Percentiles rank a stretch among this genome's conserved stretches.
phyloP scores from a whole-genome alignment of 257 asterid genomes.

The Solanum virginianum region DNA sequence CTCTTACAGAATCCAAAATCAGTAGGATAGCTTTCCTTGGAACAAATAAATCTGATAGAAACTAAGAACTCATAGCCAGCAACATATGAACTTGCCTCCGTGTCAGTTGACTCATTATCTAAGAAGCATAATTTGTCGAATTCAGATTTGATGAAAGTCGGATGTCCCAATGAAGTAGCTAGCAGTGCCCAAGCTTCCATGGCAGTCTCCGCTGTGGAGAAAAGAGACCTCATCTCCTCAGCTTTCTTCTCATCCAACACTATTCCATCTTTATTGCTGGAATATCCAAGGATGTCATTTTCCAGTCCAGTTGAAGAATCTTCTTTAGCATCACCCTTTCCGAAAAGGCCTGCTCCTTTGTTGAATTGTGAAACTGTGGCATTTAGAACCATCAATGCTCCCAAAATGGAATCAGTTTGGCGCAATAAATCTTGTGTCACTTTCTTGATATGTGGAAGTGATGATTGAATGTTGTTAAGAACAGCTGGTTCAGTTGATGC shows the following conservation, averaged over 20 bases:
- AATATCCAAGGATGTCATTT: conserved; percentile 11
- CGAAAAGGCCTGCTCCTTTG: conserved; percentile 30
- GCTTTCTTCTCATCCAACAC: conserved; percentile 67
- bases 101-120: conserved; percentile 81
- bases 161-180: conserved; percentile 91
- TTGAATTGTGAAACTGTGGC: conserved; percentile 67
- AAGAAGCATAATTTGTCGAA: conserved; percentile 85
- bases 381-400: conserved; percentile 78
- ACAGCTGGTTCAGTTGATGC: conserved; percentile 17
- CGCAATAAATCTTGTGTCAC: conserved; percentile 67
- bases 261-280: conserved; percentile 22
- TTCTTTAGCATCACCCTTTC: conserved; percentile 24
- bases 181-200: conserved; percentile 99
- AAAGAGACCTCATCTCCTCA: conserved; percentile 91
- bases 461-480: conserved; percentile 14
- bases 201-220: conserved; percentile 96
- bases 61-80: background rate
- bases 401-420: conserved; percentile 87
- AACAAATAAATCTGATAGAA: background rate
- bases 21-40: conserved; percentile 1
- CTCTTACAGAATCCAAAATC: conserved; percentile 8
- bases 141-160: conserved; percentile 90
- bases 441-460: conserved; percentile 65
- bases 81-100: conserved; percentile 53
- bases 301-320: conserved; percentile 20